phyloP scores from a whole-genome alignment of 805 yeast genomes.

The Yamadazyma phyllophila region DNA sequence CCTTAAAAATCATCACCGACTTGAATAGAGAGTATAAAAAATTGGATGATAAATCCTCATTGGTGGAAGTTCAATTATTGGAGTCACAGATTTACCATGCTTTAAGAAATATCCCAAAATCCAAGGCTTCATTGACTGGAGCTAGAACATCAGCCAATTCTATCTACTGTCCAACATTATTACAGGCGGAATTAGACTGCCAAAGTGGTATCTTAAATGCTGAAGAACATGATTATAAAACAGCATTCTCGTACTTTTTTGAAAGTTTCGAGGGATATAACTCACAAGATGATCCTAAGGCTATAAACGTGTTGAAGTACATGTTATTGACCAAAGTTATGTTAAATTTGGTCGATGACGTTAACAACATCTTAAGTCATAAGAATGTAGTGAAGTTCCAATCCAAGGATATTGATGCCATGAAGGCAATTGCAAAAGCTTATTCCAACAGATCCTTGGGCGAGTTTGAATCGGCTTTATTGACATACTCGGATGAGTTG shows the following conservation, averaged over 20 bases:
- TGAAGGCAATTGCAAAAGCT: conserved; percentile 90
- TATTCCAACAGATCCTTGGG: conserved; percentile 85
- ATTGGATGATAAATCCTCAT: conserved; percentile 90
- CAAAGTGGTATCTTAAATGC: conserved; percentile 96
- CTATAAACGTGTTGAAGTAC: conserved; percentile 82
- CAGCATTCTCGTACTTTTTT: conserved; percentile 92
- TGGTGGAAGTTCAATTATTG: conserved; percentile 91
- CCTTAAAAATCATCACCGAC: conserved; percentile 67
- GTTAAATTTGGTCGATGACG: conserved; percentile 84
- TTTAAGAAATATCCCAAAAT: conserved; percentile 83
- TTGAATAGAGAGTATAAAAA: conserved; percentile 84
- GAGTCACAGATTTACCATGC: conserved; percentile 91
- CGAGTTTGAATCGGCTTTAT: conserved; percentile 84
- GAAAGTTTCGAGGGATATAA: conserved; percentile 93
- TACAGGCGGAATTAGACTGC: conserved; percentile 92
- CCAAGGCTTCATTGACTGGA: conserved; percentile 87
- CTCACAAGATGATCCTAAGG: conserved; percentile 56
- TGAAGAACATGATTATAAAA: conserved; percentile 93
- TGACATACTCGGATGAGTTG: conserved; percentile 68
- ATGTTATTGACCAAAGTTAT: conserved; percentile 91
- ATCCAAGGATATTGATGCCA: conserved; percentile 88
- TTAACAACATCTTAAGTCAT: conserved; percentile 70
- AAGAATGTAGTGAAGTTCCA: conserved; percentile 68
- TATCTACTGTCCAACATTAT: conserved; percentile 88
- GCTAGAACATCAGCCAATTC: conserved; percentile 98